Conservation (phyloP, 2,329 filamentous ascomycete genomes). For the Hymenoscyphus linearis region DNA sequence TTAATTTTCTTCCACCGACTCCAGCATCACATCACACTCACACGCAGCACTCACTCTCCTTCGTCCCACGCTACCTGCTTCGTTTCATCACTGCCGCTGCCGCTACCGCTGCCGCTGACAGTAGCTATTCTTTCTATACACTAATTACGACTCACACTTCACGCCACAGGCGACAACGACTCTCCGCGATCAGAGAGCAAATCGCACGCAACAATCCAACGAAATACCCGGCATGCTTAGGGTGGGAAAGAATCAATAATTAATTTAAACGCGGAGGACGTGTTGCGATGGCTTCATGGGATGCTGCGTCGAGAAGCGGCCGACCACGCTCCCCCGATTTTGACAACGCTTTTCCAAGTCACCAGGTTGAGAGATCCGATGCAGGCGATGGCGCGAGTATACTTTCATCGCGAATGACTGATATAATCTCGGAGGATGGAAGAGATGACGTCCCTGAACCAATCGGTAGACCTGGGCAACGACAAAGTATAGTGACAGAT, state of each 20-base stretch:
- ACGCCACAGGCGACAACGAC: slow-evolving; percentile 8
- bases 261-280: slow-evolving; percentile 14
- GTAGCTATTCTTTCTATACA: background rate
- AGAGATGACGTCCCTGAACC: slow-evolving; percentile 36
- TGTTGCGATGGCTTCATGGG: slow-evolving; percentile 22
- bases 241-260: slow-evolving; percentile 8
- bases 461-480: slow-evolving; percentile 25
- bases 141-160: slow-evolving; percentile 17
- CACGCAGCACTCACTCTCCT: slow-evolving; percentile 5
- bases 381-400: slow-evolving; percentile 40
- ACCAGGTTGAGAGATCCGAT: slow-evolving; percentile 25
- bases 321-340: slow-evolving; percentile 19
- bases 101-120: background rate
- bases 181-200: background rate
- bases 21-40: slow-evolving; percentile 5
- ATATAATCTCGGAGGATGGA: slow-evolving; percentile 48
- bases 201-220: background rate
- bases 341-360: slow-evolving; percentile 18
- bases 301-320: slow-evolving; percentile 16
- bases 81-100: background rate
- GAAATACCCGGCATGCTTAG: slow-evolving; percentile 15
- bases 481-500: slow-evolving; percentile 35
- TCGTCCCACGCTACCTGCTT: background rate
- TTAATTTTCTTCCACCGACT: background rate
- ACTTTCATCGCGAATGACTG: slow-evolving; percentile 52